phyloP scores from a whole-genome alignment of 345 rosid genomes.

The Acer saccharum region DNA sequence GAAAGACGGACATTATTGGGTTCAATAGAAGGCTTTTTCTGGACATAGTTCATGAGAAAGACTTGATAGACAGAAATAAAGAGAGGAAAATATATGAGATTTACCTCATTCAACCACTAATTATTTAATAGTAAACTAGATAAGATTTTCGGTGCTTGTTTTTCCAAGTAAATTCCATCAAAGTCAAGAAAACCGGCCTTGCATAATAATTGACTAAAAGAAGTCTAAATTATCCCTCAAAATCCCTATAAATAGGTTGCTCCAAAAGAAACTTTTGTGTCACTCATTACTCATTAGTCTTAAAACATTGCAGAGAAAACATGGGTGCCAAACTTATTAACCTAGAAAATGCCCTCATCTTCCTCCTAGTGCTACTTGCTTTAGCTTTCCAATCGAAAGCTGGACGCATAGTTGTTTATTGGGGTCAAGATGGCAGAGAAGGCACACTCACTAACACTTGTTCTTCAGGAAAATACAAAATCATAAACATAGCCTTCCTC shows the following conservation, averaged over 20 bases:
- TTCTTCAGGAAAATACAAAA: conserved; percentile 16
- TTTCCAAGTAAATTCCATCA: not conserved
- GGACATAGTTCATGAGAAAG: too few species aligned
- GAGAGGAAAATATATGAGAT: too few species aligned
- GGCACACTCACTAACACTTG: conserved; percentile 22
- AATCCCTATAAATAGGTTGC: not conserved
- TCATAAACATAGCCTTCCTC: conserved; percentile 35
- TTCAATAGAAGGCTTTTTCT: too few species aligned
- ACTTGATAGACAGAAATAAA: too few species aligned
- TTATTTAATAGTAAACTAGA: too few species aligned
- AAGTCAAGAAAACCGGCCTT: not conserved
- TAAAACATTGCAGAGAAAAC: not conserved
- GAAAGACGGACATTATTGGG: too few species aligned
- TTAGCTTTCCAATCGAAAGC: not conserved
- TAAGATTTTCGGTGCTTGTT: too few species aligned
- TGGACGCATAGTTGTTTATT: conserved; percentile 11
- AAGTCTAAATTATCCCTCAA: not conserved
- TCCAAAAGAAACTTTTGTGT: not conserved
- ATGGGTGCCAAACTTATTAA: not conserved
- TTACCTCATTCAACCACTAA: too few species aligned
- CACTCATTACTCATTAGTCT: not conserved
- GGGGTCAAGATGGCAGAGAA: conserved; percentile 25
- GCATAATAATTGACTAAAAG: not conserved
- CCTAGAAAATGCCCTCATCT: not conserved
- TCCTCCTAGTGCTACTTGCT: not conserved